Evolutionary conservation across 2,329 filamentous ascomycete genomes (phyloP).

Genomic region (Diaporthe ampelina): DNA sequence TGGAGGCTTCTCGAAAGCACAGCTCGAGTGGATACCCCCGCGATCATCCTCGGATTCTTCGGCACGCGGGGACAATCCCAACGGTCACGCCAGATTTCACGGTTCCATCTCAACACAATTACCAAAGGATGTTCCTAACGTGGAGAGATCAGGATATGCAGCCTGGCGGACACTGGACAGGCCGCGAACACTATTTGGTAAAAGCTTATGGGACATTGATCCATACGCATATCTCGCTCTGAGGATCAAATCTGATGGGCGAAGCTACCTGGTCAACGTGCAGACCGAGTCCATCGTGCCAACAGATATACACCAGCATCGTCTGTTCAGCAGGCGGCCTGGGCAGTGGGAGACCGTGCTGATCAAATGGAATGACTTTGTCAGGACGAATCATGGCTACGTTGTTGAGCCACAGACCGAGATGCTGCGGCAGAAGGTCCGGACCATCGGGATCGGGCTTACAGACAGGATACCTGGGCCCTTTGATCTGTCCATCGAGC

Average conservation of each 20-base stretch:
- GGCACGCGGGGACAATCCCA: constrained; percentile 48
- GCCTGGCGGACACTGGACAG: constrained; percentile 89
- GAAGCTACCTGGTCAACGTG: constrained; percentile 94
- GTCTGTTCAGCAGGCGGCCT: constrained; percentile 82
- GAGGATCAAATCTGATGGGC: constrained; percentile 89
- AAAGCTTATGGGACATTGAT: constrained; percentile 89
- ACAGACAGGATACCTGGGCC: constrained; percentile 91
- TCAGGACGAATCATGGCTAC: constrained; percentile 92
- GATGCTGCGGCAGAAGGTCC: constrained; percentile 87
- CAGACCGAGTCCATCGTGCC: constrained; percentile 95
- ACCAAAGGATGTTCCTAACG: constrained; percentile 78
- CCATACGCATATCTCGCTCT: constrained; percentile 89
- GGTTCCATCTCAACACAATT: constrained; percentile 90
- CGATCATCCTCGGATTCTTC: constrained; percentile 42
- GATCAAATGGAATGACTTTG: constrained; percentile 92
- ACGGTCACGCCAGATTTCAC: constrained; percentile 83
- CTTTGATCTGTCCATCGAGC: constrained; percentile 88
- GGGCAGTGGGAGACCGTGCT: constrained; percentile 97
- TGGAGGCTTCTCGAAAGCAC: constrained; percentile 84
- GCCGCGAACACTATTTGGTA: constrained; percentile 85
- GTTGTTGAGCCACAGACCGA: constrained; percentile 95
- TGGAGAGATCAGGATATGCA: constrained; percentile 88
- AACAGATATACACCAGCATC: constrained; percentile 96
- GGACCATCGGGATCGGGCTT: constrained; percentile 87
- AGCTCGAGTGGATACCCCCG: constrained; percentile 73